Evolutionary conservation across 2,329 filamentous ascomycete genomes (phyloP).

Genomic region (Diaporthe aspalathi): DNA sequence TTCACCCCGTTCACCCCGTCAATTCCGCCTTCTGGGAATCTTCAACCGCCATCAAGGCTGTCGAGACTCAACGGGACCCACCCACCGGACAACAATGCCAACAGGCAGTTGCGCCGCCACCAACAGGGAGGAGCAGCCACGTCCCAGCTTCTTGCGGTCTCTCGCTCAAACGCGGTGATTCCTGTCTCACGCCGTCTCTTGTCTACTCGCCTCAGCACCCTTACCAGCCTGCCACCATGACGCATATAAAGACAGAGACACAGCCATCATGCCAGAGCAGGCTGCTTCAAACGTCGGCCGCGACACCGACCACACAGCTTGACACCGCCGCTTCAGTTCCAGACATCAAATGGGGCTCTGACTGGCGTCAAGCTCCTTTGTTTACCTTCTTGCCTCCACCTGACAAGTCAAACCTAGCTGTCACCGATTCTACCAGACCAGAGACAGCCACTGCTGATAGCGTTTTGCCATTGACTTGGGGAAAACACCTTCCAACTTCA

Average conservation of each 20-base stretch:
- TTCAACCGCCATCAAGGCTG: not conserved
- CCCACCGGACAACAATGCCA: not conserved
- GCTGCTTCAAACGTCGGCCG: not conserved
- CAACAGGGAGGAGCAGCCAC: not conserved
- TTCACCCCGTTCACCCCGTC: too few species aligned
- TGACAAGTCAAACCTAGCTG: not conserved
- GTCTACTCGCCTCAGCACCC: not conserved
- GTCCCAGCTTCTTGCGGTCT: not conserved
- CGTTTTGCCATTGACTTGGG: not conserved
- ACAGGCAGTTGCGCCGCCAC: not conserved
- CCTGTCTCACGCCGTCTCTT: conserved; percentile 7
- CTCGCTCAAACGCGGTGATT: not conserved
- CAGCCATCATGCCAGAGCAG: not conserved
- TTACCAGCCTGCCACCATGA: conserved; percentile 2
- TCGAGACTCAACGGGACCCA: not conserved
- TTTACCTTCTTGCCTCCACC: conserved; percentile 2
- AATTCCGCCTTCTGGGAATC: not conserved
- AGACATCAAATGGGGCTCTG: not conserved
- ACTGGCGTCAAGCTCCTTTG: not conserved
- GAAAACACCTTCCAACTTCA: not conserved
- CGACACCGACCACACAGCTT: not conserved
- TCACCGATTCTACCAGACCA: too few species aligned
- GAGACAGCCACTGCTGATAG: not conserved
- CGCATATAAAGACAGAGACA: conserved; percentile 11
- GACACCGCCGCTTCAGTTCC: not conserved